Evolutionary conservation across 2,329 filamentous ascomycete genomes (phyloP).

Genomic region (Cladosporium sp.): DNA sequence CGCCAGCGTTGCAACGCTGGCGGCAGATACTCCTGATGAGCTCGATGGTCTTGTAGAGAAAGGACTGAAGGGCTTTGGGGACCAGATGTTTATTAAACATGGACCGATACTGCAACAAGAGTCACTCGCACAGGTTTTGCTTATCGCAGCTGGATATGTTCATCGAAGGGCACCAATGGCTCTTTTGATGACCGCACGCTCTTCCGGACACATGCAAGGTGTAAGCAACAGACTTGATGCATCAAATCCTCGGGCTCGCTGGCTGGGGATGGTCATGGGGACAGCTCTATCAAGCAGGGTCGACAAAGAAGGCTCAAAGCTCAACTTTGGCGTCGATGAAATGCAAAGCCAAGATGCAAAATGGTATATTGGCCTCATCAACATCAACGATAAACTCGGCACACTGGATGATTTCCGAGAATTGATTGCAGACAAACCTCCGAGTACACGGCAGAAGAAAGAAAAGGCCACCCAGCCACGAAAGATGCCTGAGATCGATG

Average conservation of each 20-base stretch:
- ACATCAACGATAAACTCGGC: constrained; percentile 61
- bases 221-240: constrained; percentile 82
- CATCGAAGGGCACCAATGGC: constrained; percentile 62
- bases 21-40: constrained; percentile 19
- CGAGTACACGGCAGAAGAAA: not conserved
- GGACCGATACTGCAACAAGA: constrained; percentile 83
- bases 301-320: constrained; percentile 62
- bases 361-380: constrained; percentile 68
- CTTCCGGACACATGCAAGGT: constrained; percentile 67
- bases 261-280: constrained; percentile 85
- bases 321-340: constrained; percentile 83
- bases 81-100: constrained; percentile 82
- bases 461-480: not conserved
- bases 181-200: constrained; percentile 65
- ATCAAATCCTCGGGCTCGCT: constrained; percentile 69
- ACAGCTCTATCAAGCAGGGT: constrained; percentile 64
- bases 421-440: constrained; percentile 7
- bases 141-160: constrained; percentile 74
- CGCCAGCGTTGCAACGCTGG: constrained; percentile 26
- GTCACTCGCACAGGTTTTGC: constrained; percentile 73
- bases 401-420: constrained; percentile 48
- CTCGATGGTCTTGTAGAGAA: constrained; percentile 61
- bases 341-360: constrained; percentile 66
- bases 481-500: constrained; percentile 23
- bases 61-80: constrained; percentile 70